Percentiles rank a stretch among this genome's conserved stretches.
Conservation (phyloP, 2,329 filamentous ascomycete species). For the Penicillium sp. region DNA sequence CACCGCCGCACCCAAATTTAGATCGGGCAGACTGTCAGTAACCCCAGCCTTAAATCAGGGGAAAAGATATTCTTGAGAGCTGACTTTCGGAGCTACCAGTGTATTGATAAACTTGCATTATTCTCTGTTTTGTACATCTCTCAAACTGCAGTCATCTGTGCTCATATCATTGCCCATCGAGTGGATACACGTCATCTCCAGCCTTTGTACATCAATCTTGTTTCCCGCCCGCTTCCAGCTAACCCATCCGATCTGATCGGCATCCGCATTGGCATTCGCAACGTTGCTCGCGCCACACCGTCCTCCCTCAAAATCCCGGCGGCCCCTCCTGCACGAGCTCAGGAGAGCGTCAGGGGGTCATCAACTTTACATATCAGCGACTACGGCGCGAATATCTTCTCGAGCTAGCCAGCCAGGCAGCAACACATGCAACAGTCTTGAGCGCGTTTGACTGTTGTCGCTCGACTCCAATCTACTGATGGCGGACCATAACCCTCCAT, state of each 20-base stretch:
- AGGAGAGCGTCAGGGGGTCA: not conserved
- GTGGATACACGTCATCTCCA: conserved; percentile 20
- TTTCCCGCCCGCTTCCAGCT: conserved; percentile 14
- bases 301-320: conserved; percentile 11
- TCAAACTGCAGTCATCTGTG: not conserved
- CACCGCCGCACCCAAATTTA: conserved; percentile 13
- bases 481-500: conserved; percentile 29
- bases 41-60: conserved; percentile 6
- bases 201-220: conserved; percentile 17
- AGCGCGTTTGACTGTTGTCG: not conserved
- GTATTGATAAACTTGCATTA: not conserved
- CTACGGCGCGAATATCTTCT: not conserved
- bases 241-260: conserved; percentile 22
- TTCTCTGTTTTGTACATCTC: not conserved
- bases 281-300: conserved; percentile 22
- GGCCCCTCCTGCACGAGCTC: not conserved
- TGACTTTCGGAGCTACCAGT: not conserved
- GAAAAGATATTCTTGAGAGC: not conserved
- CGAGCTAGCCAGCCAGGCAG: conserved; percentile 8
- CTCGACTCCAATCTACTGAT: conserved; percentile 18
- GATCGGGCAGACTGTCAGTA: not conserved
- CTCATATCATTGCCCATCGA: not conserved
- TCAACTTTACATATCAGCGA: not conserved
- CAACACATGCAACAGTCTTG: conserved; percentile 19
- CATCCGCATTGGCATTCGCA: conserved; percentile 11